phyloP scores from a whole-genome alignment of 2,329 filamentous ascomycete genomes.

The Colletotrichum sp. region DNA sequence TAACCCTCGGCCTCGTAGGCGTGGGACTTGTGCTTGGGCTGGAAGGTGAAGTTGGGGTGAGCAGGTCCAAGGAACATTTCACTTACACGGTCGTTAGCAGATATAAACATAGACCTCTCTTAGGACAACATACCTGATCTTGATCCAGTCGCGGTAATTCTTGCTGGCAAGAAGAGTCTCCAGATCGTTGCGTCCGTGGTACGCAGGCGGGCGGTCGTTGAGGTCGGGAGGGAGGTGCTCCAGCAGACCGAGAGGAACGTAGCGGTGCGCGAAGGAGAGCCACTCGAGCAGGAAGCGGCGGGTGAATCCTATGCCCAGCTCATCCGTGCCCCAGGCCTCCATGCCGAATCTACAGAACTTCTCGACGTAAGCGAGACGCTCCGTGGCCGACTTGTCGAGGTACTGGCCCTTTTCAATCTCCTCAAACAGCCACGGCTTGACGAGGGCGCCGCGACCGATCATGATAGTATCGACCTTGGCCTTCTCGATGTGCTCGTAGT shows the following conservation, averaged over 20 bases:
- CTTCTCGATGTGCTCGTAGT: slow-evolving; percentile 77
- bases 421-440: slow-evolving; percentile 99
- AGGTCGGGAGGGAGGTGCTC: slow-evolving; percentile 88
- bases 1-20: slow-evolving; percentile 81
- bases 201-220: slow-evolving; percentile 88
- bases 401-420: slow-evolving; percentile 93
- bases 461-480: slow-evolving; percentile 91
- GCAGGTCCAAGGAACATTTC: slow-evolving; percentile 98
- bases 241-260: slow-evolving; percentile 87
- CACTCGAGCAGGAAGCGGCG: slow-evolving; percentile 93
- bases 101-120: neutral
- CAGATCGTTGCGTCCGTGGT: slow-evolving; percentile 83
- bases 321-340: slow-evolving; percentile 94
- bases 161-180: slow-evolving; percentile 91
- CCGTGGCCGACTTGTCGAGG: slow-evolving; percentile 89
- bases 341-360: slow-evolving; percentile 90
- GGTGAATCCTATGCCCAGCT: slow-evolving; percentile 90
- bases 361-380: slow-evolving; percentile 85
- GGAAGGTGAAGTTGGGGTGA: slow-evolving; percentile 89
- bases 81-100: slow-evolving; percentile 49
- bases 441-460: slow-evolving; percentile 93
- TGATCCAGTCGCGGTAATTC: slow-evolving; percentile 98
- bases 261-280: slow-evolving; percentile 91
- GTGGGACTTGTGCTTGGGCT: slow-evolving; percentile 98
- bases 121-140: slow-evolving; percentile 78